phyloP scores from a whole-genome alignment of 1,139 yeast genomes.

The Kodamaea alishanica region DNA sequence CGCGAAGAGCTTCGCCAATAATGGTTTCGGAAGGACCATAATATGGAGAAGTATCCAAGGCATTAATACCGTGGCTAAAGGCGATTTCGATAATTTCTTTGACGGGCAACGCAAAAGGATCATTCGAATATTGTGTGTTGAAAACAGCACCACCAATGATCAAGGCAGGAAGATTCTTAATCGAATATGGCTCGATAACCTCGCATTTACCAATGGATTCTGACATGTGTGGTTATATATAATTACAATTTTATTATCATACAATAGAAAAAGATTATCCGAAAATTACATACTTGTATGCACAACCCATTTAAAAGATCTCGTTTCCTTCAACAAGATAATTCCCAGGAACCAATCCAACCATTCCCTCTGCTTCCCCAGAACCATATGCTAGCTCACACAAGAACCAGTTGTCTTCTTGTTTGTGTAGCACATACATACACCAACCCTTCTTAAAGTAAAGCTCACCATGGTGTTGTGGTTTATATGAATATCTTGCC shows the following conservation, averaged over 20 bases:
- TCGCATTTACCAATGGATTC: constrained; percentile 8
- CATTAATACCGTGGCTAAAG: constrained; percentile 63
- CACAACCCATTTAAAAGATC: constrained; percentile 8
- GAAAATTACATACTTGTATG: too few relatives aligned
- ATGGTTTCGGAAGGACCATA: constrained; percentile 85
- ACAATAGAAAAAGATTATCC: neutral
- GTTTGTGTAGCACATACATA: constrained; percentile 66
- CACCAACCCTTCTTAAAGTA: constrained; percentile 70
- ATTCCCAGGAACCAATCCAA: constrained; percentile 84
- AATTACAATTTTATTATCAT: neutral
- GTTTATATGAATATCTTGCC: constrained; percentile 70
- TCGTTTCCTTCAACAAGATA: constrained; percentile 38
- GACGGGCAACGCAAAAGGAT: constrained; percentile 60
- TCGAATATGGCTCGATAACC: constrained; percentile 21
- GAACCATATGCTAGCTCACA: constrained; percentile 64
- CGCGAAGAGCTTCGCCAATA: constrained; percentile 61
- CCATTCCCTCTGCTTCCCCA: constrained; percentile 39
- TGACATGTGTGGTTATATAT: neutral
- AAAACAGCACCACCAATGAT: constrained; percentile 85
- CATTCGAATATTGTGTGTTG: constrained; percentile 68
- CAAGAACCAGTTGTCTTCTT: constrained; percentile 90
- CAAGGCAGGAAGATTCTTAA: constrained; percentile 50
- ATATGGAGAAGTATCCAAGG: constrained; percentile 89
- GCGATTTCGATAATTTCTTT: constrained; percentile 56
- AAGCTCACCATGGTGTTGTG: constrained; percentile 78